Percentiles rank a stretch among this genome's conserved stretches.
phyloP scores from a whole-genome alignment of 83 land plant species.

The Diphasiastrum complanatum region DNA sequence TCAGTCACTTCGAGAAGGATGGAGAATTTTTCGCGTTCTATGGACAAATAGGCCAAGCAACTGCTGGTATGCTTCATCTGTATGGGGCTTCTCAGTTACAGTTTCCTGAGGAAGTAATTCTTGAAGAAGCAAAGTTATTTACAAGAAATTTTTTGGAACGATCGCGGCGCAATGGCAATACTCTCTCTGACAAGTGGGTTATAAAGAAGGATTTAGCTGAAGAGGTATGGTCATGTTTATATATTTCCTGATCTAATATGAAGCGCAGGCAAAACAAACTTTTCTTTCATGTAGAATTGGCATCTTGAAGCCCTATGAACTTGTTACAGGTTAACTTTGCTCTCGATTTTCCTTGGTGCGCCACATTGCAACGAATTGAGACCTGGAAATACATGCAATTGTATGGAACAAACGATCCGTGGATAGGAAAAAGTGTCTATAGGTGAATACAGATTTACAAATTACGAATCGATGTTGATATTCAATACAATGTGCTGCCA shows the following conservation, averaged over 20 bases:
- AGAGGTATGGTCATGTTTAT: too few relatives aligned
- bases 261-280: too few relatives aligned
- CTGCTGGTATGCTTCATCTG: constrained; percentile 32
- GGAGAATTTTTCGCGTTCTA: constrained; percentile 28
- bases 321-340: constrained; percentile 21
- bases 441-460: constrained; percentile 5
- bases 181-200: constrained; percentile 32
- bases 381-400: constrained; percentile 29
- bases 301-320: too few relatives aligned
- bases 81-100: constrained; percentile 24
- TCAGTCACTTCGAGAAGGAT: constrained; percentile 24
- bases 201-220: constrained; percentile 23
- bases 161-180: neutral
- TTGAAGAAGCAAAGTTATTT: constrained; percentile 26
- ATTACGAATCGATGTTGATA: neutral
- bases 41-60: constrained; percentile 26
- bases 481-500: neutral
- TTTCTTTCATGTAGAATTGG: too few relatives aligned
- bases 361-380: constrained; percentile 28
- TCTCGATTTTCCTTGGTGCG: constrained; percentile 27
- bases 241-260: too few relatives aligned
- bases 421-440: constrained; percentile 48
- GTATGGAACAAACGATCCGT: constrained; percentile 38
- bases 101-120: constrained; percentile 29
- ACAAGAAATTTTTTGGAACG: constrained; percentile 13